Evolutionary conservation across 805 yeast genomes (phyloP), one percentile per base, ranked within the genome.

Genomic region (Ogataea chonburiensis): DNA sequence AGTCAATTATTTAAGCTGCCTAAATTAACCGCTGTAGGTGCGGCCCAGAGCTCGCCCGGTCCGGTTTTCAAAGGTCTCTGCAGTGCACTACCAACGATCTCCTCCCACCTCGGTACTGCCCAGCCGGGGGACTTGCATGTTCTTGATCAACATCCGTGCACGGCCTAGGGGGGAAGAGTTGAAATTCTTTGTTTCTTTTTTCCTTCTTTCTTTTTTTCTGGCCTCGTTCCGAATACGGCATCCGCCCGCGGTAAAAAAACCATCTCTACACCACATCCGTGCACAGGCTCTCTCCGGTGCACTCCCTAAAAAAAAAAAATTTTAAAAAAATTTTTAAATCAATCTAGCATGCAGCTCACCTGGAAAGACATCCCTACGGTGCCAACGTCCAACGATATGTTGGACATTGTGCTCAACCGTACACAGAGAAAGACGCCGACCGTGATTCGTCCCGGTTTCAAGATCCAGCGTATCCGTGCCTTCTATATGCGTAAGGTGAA

Each of bases 341-440:
- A 30, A 32, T 21, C 27, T 24, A 65, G 48, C 31, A 93, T 91
- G 98, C 98, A 91, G 72, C 78, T 91, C 52, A 82, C 97, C 31
- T 91, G 98, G 98, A 91, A 93, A 68, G 98, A 93, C 65, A 93
- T 91, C 61, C 95, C 98, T 15, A 81, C 95, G 32, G 96, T 91
- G 49, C 94, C 98, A 30, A 81, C 81, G 49, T 70, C 95, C 55
- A 87, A 84, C 63, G 98, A 93, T 67, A 73, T 89, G 74, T 73
- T 93, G 78, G 99, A 93, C 67, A 86, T 93, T 47, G 95, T 93
- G 46, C 83, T 93, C 49, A 93, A 93, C 73, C 77, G 97, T 60
- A 93, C 99, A 1, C 99, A 93, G 70, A 81, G 99, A 69, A 93
- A 93, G 68, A 93, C 98, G 5, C 98, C 98, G 41, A 93, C 98